These are phyloP conservation scores for Suillus alpinus DNA, from an alignment of 768 basidiomycete species.

Conservation along the genomic window DNA sequence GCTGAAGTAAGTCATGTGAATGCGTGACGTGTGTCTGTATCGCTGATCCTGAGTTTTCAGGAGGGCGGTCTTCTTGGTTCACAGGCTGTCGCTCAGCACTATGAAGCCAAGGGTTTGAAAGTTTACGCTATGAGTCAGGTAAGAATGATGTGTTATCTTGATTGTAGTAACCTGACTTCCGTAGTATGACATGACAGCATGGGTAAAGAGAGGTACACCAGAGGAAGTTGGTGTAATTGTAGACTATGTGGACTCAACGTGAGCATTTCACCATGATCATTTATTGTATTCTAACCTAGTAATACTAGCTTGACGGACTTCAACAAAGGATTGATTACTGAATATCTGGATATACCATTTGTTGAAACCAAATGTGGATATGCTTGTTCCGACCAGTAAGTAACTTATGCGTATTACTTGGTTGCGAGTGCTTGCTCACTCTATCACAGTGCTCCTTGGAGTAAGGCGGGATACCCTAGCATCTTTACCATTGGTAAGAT, in stretches of 20 bases:
- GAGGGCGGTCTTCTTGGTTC: conserved; percentile 86
- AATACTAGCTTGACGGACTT: conserved; percentile 67
- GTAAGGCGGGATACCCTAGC: conserved; percentile 80
- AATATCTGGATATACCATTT: conserved; percentile 82
- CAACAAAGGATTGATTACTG: conserved; percentile 70
- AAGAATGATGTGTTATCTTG: background rate
- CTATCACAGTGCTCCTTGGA: conserved; percentile 66
- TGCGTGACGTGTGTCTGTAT: background rate
- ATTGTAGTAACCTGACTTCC: conserved; percentile 13
- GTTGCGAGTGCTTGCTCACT: conserved; percentile 9
- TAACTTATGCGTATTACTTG: conserved; percentile 20
- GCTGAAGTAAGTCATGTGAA: conserved; percentile 32
- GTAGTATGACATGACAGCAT: conserved; percentile 91
- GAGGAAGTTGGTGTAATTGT: conserved; percentile 84
- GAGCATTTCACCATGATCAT: conserved; percentile 24
- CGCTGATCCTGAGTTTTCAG: conserved; percentile 25
- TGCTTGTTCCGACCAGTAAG: conserved; percentile 91
- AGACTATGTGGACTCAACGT: conserved; percentile 74
- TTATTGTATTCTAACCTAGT: conserved; percentile 19
- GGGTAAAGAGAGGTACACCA: conserved; percentile 79
- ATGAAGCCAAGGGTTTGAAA: conserved; percentile 37
- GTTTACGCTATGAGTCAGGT: conserved; percentile 35
- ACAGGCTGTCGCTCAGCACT: conserved; percentile 81
- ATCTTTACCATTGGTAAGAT: conserved; percentile 69
- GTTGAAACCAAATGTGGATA: conserved; percentile 87